Percentiles rank a stretch among this genome's conserved stretches.
Conservation (phyloP, 352 stramenopile species). For the Aphanomyces cochlioides region DNA sequence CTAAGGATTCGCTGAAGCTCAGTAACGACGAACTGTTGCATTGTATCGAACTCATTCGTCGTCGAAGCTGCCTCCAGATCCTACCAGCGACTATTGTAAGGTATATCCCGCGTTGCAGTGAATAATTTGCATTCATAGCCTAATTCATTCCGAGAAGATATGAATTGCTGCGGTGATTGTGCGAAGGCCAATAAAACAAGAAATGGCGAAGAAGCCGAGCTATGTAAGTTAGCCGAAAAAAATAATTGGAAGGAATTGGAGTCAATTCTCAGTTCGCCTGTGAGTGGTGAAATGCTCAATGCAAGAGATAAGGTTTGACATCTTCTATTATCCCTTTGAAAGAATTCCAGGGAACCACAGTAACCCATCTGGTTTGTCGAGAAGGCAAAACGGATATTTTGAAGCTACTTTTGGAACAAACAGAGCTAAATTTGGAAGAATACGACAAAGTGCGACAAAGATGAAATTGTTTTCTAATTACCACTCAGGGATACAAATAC, state of each 20-base stretch:
- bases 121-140: neutral
- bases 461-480: neutral
- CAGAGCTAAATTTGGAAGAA: neutral
- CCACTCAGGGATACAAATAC: neutral
- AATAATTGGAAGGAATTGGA: neutral
- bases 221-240: neutral
- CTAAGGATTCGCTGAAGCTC: neutral
- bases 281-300: neutral
- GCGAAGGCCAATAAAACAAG: no score
- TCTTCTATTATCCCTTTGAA: no score
- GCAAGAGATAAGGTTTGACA: neutral
- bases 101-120: no score
- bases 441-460: neutral
- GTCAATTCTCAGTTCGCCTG: neutral
- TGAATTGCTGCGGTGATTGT: neutral
- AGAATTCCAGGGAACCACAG: neutral
- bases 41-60: no score
- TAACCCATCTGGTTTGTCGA: neutral
- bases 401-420: neutral
- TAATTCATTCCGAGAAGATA: neutral
- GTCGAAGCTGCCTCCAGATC: no score
- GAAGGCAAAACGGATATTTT: neutral
- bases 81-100: no score
- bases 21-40: neutral
- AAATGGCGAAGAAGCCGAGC: neutral